Conservation (phyloP, 2,329 filamentous ascomycete genomes). For the Chrysoporthe austroafricana region DNA sequence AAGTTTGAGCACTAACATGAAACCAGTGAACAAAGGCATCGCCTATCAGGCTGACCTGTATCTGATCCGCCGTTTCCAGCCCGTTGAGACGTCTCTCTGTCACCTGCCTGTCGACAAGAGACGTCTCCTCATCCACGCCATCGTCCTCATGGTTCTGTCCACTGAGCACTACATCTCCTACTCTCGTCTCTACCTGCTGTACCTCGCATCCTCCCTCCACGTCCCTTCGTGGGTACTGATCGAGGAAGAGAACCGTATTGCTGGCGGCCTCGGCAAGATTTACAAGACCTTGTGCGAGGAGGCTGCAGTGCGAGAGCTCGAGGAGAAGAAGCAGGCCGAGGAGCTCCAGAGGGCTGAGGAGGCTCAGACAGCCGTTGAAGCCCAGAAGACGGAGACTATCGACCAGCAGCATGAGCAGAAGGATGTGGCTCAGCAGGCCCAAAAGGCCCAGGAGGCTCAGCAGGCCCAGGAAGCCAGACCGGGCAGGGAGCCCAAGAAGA, state of each 20-base stretch:
- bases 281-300: conserved; percentile 64
- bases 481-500: conserved; percentile 64
- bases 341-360: conserved; percentile 8
- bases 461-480: conserved; percentile 58
- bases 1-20: conserved; percentile 28
- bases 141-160: conserved; percentile 74
- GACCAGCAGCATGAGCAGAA: conserved; percentile 7
- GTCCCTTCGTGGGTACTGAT: conserved; percentile 67
- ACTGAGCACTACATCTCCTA: conserved; percentile 78
- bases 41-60: conserved; percentile 44
- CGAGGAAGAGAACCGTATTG: conserved; percentile 75
- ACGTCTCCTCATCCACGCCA: conserved; percentile 70
- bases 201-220: conserved; percentile 72
- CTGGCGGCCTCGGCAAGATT: conserved; percentile 72
- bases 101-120: conserved; percentile 64
- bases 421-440: conserved; percentile 67
- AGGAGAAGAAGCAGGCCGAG: conserved; percentile 34
- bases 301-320: conserved; percentile 37
- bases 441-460: conserved; percentile 66
- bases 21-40: conserved; percentile 38
- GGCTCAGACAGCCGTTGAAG: conserved; percentile 8
- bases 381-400: conserved; percentile 48
- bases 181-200: conserved; percentile 71
- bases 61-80: conserved; percentile 59
- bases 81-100: conserved; percentile 63